A percentile compares a stretch with the other conserved stretches of the same genome.
Conservation (phyloP, 1,284 basidiomycete species). For the Rhizopogon parksii region DNA sequence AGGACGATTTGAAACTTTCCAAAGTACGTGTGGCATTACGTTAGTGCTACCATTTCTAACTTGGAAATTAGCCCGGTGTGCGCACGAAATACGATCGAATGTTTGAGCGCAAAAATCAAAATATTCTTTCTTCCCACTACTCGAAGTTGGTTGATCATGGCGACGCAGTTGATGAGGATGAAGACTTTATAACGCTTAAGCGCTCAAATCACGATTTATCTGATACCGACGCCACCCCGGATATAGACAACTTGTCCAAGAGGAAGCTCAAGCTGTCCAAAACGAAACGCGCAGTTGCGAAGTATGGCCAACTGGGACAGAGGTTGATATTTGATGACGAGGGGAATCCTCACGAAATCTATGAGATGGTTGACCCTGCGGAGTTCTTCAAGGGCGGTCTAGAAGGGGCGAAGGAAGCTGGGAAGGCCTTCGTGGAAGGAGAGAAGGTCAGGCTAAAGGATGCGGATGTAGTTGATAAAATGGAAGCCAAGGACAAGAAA, state of each 20-base stretch:
- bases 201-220: conserved; percentile 79
- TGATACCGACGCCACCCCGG: conserved; percentile 26
- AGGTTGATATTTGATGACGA: conserved; percentile 85
- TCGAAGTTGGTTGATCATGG: conserved; percentile 78
- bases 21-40: conserved; percentile 25
- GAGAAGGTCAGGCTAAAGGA: conserved; percentile 68
- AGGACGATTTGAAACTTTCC: conserved; percentile 15
- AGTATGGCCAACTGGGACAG: conserved; percentile 55
- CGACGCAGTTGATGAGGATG: conserved; percentile 43
- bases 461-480: conserved; percentile 72
- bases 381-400: conserved; percentile 55
- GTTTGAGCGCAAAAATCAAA: conserved; percentile 96
- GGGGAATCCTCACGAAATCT: conserved; percentile 72
- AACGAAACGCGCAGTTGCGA: conserved; percentile 73
- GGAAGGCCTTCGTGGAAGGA: conserved; percentile 62
- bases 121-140: conserved; percentile 89
- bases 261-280: conserved; percentile 62
- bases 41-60: conserved; percentile 2
- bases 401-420: conserved; percentile 61
- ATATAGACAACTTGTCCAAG: conserved; percentile 43
- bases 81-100: conserved; percentile 97
- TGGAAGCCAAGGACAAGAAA: conserved; percentile 83
- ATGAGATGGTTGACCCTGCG: conserved; percentile 72
- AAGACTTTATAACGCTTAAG: conserved; percentile 92
- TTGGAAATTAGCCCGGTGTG: conserved; percentile 36